Evolutionary conservation across 1,139 yeast species (phyloP), one percentile per base, ranked within the genome.

Genomic region (Pneumocystis murina): DNA sequence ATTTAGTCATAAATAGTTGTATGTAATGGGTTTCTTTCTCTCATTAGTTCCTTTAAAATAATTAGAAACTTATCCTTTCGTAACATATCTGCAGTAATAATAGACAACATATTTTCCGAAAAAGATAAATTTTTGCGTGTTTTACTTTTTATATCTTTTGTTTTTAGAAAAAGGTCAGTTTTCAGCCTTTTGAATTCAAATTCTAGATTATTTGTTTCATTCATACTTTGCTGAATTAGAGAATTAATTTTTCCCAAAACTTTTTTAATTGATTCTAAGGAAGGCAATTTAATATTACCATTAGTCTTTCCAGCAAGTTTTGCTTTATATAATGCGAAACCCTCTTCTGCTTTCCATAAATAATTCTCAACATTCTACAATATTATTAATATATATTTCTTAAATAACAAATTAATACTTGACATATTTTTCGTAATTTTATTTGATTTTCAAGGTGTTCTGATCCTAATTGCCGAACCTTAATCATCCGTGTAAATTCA

Each of bases 371-470:
- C 61, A 36, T 17, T 38, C 60, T 58, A 24, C 12, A 38, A n/a
- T 28, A 8, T 28, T 2, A 58, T 38, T 58, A 48, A 48, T 17
- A 41, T 6, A 6, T 24, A 24, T 12, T 24, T 24, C 12, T 58
- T 28, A 20, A 58, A 30, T n/a, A 40, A 30, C 8, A 17, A 58
- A 40, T 38, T 38, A 38, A 58, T 58, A 58, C 60, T 8, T 39
- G 41, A 28, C 61, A 41, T 38, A 54, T 28, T 33, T 61, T 61
- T 8, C 66, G 62, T 33, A 64, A 38, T 30, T 40, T 38, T 39
- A 54, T 41, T 41, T 64, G 66, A 38, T 57, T 64, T 24, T 62
- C 61, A n/a, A 64, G 63, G 38, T 64, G 63, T 59, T 64, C 66
- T 4, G 63, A 64, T 5, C 65, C 66, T 14, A 64, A 61, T 12